A percentile compares a stretch with the other conserved stretches of the same genome.
These are phyloP conservation scores for Halenospora varia DNA, from an alignment of 495 filamentous ascomycete species.

Conservation along the genomic window DNA sequence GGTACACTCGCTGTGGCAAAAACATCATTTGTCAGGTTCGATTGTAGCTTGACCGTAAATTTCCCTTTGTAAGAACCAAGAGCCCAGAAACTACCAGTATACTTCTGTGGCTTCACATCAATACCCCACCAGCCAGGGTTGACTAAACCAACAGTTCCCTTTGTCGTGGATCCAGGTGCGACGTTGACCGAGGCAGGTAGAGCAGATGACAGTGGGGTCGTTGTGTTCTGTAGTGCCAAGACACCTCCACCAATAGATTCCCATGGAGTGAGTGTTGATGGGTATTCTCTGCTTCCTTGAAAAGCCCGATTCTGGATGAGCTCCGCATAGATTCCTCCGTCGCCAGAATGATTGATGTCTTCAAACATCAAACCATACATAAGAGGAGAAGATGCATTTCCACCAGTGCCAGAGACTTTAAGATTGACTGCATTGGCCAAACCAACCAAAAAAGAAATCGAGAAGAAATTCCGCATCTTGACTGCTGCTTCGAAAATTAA, in stretches of 20 bases:
- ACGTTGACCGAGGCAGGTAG: slow-evolving; percentile 50
- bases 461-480: neutral
- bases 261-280: slow-evolving; percentile 23
- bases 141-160: slow-evolving; percentile 38
- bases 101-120: slow-evolving; percentile 39
- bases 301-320: slow-evolving; percentile 57
- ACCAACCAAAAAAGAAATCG: neutral
- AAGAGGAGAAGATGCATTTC: slow-evolving; percentile 50
- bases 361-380: slow-evolving; percentile 61
- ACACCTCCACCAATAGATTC: slow-evolving; percentile 35
- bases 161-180: slow-evolving; percentile 26
- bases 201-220: slow-evolving; percentile 37
- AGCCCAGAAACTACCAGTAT: slow-evolving; percentile 45
- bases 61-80: slow-evolving; percentile 31
- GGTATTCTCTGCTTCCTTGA: slow-evolving; percentile 48
- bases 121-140: slow-evolving; percentile 48
- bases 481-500: neutral
- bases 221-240: slow-evolving; percentile 35
- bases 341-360: slow-evolving; percentile 32
- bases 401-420: slow-evolving; percentile 40
- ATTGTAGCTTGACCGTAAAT: slow-evolving; percentile 30
- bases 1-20: slow-evolving; percentile 36
- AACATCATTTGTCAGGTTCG: slow-evolving; percentile 28
- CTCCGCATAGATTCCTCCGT: slow-evolving; percentile 59
- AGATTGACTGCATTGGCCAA: slow-evolving; percentile 19